A percentile compares a stretch with the other conserved stretches of the same genome.
Conservation (phyloP, 2,329 filamentous ascomycete genomes). For the Myotisia sp. region DNA sequence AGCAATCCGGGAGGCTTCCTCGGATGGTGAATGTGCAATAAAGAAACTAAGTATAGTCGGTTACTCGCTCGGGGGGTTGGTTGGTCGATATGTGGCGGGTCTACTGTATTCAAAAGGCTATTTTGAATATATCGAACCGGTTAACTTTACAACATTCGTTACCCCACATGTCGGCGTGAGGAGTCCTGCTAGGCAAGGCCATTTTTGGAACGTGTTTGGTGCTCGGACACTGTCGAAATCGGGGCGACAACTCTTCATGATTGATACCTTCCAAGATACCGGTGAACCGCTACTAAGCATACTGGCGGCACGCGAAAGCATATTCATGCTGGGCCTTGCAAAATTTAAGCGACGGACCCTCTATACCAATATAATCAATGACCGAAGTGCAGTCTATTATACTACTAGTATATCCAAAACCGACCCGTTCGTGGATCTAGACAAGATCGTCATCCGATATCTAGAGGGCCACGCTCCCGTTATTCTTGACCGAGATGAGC, state of each 20-base stretch:
- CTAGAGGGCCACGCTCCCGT: conserved; percentile 59
- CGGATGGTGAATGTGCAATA: conserved; percentile 53
- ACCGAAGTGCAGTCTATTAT: conserved; percentile 67
- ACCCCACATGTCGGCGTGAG: conserved; percentile 69
- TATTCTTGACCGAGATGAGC: conserved; percentile 46
- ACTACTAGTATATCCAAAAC: conserved; percentile 64
- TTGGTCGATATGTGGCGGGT: conserved; percentile 75
- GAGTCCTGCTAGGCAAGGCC: conserved; percentile 52
- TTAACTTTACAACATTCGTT: conserved; percentile 91
- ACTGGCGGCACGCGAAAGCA: conserved; percentile 66
- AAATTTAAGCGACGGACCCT: conserved; percentile 62
- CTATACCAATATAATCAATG: conserved; percentile 80
- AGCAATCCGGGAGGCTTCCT: conserved; percentile 38
- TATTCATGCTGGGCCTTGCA: conserved; percentile 68
- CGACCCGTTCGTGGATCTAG: conserved; percentile 60
- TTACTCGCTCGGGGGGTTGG: conserved; percentile 77
- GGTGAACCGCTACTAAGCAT: conserved; percentile 66
- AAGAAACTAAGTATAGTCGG: conserved; percentile 74
- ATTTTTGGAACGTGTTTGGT: conserved; percentile 70
- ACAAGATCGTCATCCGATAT: conserved; percentile 57
- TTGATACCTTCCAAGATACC: conserved; percentile 73
- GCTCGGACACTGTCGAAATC: conserved; percentile 68
- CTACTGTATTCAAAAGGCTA: conserved; percentile 67
- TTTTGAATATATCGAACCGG: conserved; percentile 64
- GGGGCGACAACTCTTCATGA: conserved; percentile 72